Base-by-base conservation (phyloP, 257 asterid genomes). In the Gentiana macrophylla region DNA sequence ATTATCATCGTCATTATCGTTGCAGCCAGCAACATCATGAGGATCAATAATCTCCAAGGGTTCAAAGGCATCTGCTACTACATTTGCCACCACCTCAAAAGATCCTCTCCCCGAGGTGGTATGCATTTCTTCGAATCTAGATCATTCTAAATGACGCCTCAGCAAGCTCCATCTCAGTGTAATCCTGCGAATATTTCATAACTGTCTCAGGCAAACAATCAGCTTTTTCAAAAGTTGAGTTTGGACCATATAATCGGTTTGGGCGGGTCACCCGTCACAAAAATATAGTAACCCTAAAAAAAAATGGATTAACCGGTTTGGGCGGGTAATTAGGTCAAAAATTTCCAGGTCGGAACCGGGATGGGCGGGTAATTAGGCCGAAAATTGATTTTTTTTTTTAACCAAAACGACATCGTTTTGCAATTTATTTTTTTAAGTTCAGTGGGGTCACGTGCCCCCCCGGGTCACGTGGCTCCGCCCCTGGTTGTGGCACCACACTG, bases 131-230 rank as follows among this genome's bases (percentile, higher is more conserved):
- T 84, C 92, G 37, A 78, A 50, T 77, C 88, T 66, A 72, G 49
- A 50, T 84, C 94, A 53, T 79, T 79, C 76, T 72, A n/a, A n/a
- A n/a, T n/a, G n/a, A 83, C 52, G 73, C 73, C 52, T 82, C 87
- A 55, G 72, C 86, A 37, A 77, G 86, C 61, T 82, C 97, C 79
- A 72, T 74, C 38, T 84, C 97, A 64, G 71, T 75, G 57, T 73
- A 82, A 65, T 84, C 92, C 96, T 87, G 84, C 75, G 68, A 58
- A 35, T 52, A 33, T 38, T 34, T 24, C 51, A 9, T 11, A 13
- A 12, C 12, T 3, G 9, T 64, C 32, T 45, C 55, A 34, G 37
- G 33, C 33, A 63, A 38, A 35, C 9, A 57, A 10, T 34, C 43
- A 33, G 9, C 34, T 48, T 52, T 34, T 47, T 8, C 3, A 32